Percentiles rank a stretch among this genome's conserved stretches.
phyloP scores from a whole-genome alignment of 257 asterid genomes.

The Nicotiana obtusifolia region DNA sequence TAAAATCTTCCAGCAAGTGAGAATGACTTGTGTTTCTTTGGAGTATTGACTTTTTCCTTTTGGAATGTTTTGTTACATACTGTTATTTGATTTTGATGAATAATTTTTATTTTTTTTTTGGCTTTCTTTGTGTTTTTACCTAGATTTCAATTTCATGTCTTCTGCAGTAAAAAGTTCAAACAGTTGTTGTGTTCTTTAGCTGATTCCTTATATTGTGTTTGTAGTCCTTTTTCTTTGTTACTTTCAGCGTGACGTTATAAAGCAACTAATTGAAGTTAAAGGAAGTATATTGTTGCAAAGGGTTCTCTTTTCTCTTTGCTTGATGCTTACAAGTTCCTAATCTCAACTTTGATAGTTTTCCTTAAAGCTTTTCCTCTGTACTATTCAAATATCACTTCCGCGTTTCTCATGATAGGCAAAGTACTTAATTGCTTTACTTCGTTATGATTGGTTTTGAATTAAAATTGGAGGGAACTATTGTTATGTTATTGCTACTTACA shows the following conservation, averaged over 20 bases:
- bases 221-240: background rate
- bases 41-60: slow-evolving; percentile 4
- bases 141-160: background rate
- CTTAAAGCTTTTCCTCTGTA: background rate
- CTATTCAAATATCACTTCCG: background rate
- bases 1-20: slow-evolving; percentile 12
- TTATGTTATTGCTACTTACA: background rate
- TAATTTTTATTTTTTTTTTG: background rate
- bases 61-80: slow-evolving; percentile 8
- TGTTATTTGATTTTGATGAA: background rate
- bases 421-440: no score
- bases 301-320: background rate
- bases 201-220: background rate
- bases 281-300: background rate
- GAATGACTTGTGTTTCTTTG: slow-evolving; percentile 6
- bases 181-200: background rate
- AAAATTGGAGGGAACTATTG: background rate
- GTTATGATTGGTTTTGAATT: background rate
- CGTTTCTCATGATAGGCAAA: background rate
- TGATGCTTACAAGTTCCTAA: background rate
- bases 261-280: background rate
- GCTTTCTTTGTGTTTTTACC: background rate
- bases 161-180: background rate
- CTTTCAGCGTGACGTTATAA: background rate
- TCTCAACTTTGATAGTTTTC: background rate